Percentiles rank a stretch among this genome's conserved stretches.
phyloP scores from a whole-genome alignment of 768 basidiomycete genomes.

The Clavulina sp. region DNA sequence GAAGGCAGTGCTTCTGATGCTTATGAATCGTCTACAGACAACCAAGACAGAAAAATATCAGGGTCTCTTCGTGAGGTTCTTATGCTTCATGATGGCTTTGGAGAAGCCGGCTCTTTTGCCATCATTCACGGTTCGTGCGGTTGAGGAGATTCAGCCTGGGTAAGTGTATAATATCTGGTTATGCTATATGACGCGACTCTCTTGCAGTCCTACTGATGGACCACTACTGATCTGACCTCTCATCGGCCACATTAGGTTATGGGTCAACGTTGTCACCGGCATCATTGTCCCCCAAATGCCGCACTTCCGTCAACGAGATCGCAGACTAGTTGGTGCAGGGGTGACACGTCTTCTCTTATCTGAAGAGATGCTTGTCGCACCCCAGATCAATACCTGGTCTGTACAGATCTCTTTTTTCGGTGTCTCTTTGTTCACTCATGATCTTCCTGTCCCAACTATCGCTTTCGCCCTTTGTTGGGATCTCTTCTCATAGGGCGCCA shows the following conservation, averaged over 20 bases:
- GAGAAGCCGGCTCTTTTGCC: slow-evolving; percentile 56
- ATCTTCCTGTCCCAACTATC: no score
- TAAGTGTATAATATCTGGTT: slow-evolving; percentile 21
- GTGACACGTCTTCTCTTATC: slow-evolving; percentile 62
- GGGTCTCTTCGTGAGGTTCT: slow-evolving; percentile 63
- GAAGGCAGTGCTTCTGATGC: slow-evolving; percentile 44
- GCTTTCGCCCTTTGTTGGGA: no score
- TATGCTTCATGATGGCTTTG: slow-evolving; percentile 59
- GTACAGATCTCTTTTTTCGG: slow-evolving; percentile 10
- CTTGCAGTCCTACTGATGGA: not conserved
- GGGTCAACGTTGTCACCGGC: slow-evolving; percentile 58
- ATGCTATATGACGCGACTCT: not conserved
- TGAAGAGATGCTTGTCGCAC: slow-evolving; percentile 45
- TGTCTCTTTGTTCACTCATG: not conserved
- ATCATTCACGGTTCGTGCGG: slow-evolving; percentile 55
- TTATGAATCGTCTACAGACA: slow-evolving; percentile 72
- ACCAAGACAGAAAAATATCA: slow-evolving; percentile 82
- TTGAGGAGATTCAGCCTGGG: slow-evolving; percentile 78
- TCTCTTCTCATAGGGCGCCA: slow-evolving; percentile 34
- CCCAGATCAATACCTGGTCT: slow-evolving; percentile 49
- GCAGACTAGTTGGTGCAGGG: slow-evolving; percentile 72
- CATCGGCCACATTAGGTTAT: slow-evolving; percentile 34
- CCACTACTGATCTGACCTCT: not conserved
- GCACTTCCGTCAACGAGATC: slow-evolving; percentile 63
- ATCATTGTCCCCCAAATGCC: slow-evolving; percentile 69